A percentile compares a stretch with the other conserved stretches of the same genome.
Conservation (phyloP, 805 yeast genomes). For the Candida cerambycidarum region DNA sequence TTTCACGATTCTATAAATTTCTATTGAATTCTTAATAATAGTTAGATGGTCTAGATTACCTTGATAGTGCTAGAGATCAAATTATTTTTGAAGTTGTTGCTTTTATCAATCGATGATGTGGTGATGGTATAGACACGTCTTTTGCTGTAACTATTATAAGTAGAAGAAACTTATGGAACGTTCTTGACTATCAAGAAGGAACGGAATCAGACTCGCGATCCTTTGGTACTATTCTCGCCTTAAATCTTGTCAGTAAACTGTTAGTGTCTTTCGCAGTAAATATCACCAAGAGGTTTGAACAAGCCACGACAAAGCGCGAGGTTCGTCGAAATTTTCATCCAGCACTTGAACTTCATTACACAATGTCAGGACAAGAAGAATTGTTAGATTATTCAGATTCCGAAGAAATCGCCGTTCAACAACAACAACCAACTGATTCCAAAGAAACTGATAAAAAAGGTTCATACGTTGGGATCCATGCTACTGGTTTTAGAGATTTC, state of each 20-base stretch:
- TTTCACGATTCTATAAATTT: background rate
- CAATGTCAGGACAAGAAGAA: constrained; percentile 98
- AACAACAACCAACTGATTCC: constrained; percentile 47
- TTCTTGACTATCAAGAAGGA: no score
- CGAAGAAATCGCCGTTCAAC: constrained; percentile 82
- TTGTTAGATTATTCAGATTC: constrained; percentile 97
- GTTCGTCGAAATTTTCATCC: constrained; percentile 7
- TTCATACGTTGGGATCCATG: constrained; percentile 96
- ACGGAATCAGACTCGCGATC: no score
- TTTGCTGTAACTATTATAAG: no score
- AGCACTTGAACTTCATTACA: background rate
- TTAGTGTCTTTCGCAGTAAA: no score
- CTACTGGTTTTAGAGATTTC: constrained; percentile 98
- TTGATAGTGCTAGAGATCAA: no score
- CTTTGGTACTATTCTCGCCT: no score
- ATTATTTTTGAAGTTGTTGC: no score
- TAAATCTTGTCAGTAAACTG: no score
- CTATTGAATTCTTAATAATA: background rate
- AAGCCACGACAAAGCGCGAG: constrained; percentile 3
- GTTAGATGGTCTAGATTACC: no score
- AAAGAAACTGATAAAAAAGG: constrained; percentile 84
- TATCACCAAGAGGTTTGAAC: background rate
- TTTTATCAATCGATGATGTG: no score
- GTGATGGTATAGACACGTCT: no score
- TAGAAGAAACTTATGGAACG: no score